Evolutionary conservation across 495 filamentous ascomycete species (phyloP).

Genomic region (Penicillium lagena): DNA sequence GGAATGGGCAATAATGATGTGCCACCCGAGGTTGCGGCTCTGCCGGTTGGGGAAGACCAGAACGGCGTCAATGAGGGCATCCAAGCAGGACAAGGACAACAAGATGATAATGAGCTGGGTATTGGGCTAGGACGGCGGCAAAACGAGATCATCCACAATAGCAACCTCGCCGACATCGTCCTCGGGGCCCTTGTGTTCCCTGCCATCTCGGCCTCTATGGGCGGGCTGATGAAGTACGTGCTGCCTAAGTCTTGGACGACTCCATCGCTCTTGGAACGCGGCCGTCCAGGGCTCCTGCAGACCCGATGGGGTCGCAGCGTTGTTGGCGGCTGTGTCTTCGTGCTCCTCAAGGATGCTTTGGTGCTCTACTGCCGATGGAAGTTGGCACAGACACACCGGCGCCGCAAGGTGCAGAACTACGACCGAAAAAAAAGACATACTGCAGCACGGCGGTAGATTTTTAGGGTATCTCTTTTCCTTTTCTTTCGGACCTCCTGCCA

Average conservation of each 20-base stretch:
- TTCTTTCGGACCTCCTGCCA: conserved; percentile 13
- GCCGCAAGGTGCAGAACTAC: conserved; percentile 63
- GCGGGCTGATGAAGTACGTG: conserved; percentile 55
- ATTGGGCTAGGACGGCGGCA: conserved; percentile 29
- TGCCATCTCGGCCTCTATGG: conserved; percentile 56
- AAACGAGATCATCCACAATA: conserved; percentile 44
- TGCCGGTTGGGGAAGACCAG: conserved; percentile 10
- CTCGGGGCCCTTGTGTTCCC: conserved; percentile 61
- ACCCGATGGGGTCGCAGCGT: conserved; percentile 72
- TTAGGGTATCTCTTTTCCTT: background rate
- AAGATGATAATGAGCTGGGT: conserved; percentile 14
- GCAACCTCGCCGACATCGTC: conserved; percentile 47
- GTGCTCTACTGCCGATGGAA: conserved; percentile 70
- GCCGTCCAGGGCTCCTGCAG: conserved; percentile 58
- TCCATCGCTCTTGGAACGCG: conserved; percentile 29
- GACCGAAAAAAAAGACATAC: conserved; percentile 36
- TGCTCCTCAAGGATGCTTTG: conserved; percentile 70
- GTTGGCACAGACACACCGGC: conserved; percentile 59
- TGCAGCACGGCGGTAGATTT: conserved; percentile 11
- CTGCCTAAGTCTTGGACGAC: conserved; percentile 60
- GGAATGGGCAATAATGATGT: conserved; percentile 36
- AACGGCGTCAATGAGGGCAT: conserved; percentile 13
- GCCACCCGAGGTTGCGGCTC: conserved; percentile 8
- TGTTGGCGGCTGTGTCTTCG: conserved; percentile 72
- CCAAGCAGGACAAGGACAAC: conserved; percentile 22